Percentiles rank a stretch among this genome's conserved stretches.
Evolutionary conservation across 768 basidiomycete species (phyloP).

Genomic region (Boletus barrowsii): DNA sequence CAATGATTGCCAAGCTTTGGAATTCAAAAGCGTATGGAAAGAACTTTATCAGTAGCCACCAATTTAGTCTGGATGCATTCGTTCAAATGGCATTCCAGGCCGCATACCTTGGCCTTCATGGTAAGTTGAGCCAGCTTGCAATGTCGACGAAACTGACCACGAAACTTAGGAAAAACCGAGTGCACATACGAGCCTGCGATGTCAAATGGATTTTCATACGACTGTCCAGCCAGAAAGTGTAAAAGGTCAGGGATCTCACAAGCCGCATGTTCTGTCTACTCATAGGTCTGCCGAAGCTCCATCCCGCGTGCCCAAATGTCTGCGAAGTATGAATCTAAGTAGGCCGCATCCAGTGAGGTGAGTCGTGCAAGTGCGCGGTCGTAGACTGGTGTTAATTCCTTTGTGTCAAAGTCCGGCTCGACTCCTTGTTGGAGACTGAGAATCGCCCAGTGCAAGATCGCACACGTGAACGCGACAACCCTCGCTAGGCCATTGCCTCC

Average conservation of each 20-base stretch:
- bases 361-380: too few relatives aligned
- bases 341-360: too few relatives aligned
- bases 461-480: too few relatives aligned
- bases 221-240: slow-evolving; percentile 87
- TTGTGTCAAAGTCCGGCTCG: too few relatives aligned
- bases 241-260: slow-evolving; percentile 46
- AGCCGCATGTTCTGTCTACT: too few relatives aligned
- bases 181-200: slow-evolving; percentile 98
- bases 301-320: too few relatives aligned
- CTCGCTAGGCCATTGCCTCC: too few relatives aligned
- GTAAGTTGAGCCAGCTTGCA: slow-evolving; percentile 32
- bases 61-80: slow-evolving; percentile 96
- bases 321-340: too few relatives aligned
- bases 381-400: too few relatives aligned
- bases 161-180: slow-evolving; percentile 63
- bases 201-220: slow-evolving; percentile 95
- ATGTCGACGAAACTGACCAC: not conserved
- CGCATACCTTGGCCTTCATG: slow-evolving; percentile 90
- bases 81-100: slow-evolving; percentile 99
- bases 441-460: too few relatives aligned
- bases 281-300: too few relatives aligned
- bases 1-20: slow-evolving; percentile 90
- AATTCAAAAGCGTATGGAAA: slow-evolving; percentile 93
- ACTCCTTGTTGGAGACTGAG: too few relatives aligned
- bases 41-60: slow-evolving; percentile 92